phyloP scores from a whole-genome alignment of 495 filamentous ascomycete genomes.

The Achaetomiella virescens region DNA sequence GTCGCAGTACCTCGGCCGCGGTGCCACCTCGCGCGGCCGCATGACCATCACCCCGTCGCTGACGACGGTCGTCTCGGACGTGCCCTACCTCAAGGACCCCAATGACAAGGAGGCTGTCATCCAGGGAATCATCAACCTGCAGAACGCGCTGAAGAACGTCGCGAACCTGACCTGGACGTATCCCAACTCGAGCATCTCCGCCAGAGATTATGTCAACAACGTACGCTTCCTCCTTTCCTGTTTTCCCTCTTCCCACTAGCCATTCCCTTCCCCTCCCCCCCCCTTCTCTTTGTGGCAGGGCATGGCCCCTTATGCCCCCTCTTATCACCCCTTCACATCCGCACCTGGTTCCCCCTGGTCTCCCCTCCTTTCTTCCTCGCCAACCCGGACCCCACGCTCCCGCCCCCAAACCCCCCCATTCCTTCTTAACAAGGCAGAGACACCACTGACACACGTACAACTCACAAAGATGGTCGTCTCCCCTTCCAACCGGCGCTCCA shows the following conservation, averaged over 20 bases:
- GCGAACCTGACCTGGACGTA: slow-evolving; percentile 48
- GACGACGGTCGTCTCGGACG: slow-evolving; percentile 47
- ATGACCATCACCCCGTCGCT: slow-evolving; percentile 55
- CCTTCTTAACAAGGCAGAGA: too few species aligned
- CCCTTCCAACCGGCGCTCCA: slow-evolving; percentile 52
- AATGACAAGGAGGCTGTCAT: slow-evolving; percentile 49
- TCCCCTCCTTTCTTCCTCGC: too few species aligned
- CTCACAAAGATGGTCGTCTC: slow-evolving; percentile 40
- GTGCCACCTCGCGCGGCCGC: slow-evolving; percentile 54
- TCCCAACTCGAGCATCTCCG: slow-evolving; percentile 46
- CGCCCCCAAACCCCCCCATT: background rate
- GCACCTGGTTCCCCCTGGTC: too few species aligned
- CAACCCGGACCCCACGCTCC: too few species aligned
- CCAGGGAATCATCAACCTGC: slow-evolving; percentile 54
- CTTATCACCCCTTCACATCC: too few species aligned
- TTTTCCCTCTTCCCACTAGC: background rate
- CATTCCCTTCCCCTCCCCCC: background rate
- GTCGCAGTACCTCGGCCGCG: slow-evolving; percentile 60
- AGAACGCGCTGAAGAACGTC: slow-evolving; percentile 47
- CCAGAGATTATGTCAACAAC: slow-evolving; percentile 48
- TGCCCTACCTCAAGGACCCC: slow-evolving; percentile 49
- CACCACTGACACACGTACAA: too few species aligned
- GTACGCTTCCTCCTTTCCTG: slow-evolving; percentile 6
- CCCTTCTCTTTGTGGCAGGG: too few species aligned
- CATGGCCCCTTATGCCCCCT: too few species aligned